phyloP scores from a whole-genome alignment of 2,329 filamentous ascomycete species.

The Fusarium protoensiforme region DNA sequence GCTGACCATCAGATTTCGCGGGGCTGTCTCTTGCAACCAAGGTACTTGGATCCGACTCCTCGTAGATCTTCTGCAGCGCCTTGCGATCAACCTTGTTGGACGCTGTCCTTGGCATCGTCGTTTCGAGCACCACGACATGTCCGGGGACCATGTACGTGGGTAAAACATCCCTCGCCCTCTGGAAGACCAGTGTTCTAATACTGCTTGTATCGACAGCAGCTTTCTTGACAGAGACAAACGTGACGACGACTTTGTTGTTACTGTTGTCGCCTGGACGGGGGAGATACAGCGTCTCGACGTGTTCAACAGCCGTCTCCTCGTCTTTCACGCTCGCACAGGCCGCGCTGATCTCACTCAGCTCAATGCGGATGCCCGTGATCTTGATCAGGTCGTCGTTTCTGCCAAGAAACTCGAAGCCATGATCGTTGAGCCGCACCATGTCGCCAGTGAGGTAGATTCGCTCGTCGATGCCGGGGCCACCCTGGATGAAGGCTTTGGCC shows the following conservation, averaged over 20 bases:
- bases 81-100: conserved; percentile 31
- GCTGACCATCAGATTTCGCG: not conserved
- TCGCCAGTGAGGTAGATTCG: conserved; percentile 25
- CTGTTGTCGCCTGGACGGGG: not conserved
- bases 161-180: conserved; percentile 8
- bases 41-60: not conserved
- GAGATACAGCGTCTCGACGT: conserved; percentile 19
- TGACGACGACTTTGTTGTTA: conserved; percentile 19
- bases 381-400: conserved; percentile 27
- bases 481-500: conserved; percentile 16
- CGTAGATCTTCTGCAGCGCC: conserved; percentile 13
- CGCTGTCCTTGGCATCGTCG: conserved; percentile 19
- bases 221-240: conserved; percentile 22
- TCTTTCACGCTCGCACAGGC: conserved; percentile 24
- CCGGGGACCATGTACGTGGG: conserved; percentile 27
- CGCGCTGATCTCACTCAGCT: conserved; percentile 27
- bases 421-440: conserved; percentile 22
- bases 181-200: conserved; percentile 13
- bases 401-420: conserved; percentile 25
- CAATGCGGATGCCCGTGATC: conserved; percentile 21
- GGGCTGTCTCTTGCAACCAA: conserved; percentile 1
- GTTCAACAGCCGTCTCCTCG: conserved; percentile 3
- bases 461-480: conserved; percentile 15
- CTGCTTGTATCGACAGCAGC: not conserved
- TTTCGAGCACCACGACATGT: conserved; percentile 21